Base-by-base conservation (phyloP, 371 early-diverging fungal genomes). In the Parasitella parasitica region DNA sequence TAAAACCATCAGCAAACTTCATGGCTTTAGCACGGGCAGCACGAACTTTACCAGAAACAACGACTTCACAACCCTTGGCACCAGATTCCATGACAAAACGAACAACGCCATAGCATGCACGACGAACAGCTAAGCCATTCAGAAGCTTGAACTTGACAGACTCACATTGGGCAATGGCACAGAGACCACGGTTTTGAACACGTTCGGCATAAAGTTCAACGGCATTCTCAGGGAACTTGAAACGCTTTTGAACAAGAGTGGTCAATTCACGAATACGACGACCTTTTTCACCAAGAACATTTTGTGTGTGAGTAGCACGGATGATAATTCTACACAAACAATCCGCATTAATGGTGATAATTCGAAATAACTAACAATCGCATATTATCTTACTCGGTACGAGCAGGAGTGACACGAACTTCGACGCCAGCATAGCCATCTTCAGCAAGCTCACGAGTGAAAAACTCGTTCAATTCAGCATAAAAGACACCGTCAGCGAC, bases 21-120 rank as follows among this genome's bases (percentile, higher is more conserved):
- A 98, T 98, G 69, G 99, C 92, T 91, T 98, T 98, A 80, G 99
- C 99, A 94, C 99, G 98, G 62, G 99, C 99, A 82, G 97, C 99
- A 85, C 99, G 98, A 63, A 99, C 90, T 93, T 99, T 99, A 73
- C 99, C 99, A 68, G 98, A 97, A 66, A 99, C 95, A 73, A 99
- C 93, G 54, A 99, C 98, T 82, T 98, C 97, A 80, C 95, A 96
- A 81, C 99, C 99, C 91, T 99, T 99, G 83, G 99, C 99, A 71
- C 99, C 99, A 76, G 97, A 94, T 85, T 97, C 97, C 97, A 98
- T 99, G 69, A 97, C 94, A 89, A 94, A 95, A 74, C 99, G 96
- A 72, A 99, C 88, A 59, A 98, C 98, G 85, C 94, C 92, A 90
- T 99, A 96, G 82, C 95, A 94, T 39, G 98, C 99, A 72, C 99